These are phyloP conservation scores for Symbiodinium natans DNA, from an alignment of 73 alveolate genomes.

Conservation along the genomic window DNA sequence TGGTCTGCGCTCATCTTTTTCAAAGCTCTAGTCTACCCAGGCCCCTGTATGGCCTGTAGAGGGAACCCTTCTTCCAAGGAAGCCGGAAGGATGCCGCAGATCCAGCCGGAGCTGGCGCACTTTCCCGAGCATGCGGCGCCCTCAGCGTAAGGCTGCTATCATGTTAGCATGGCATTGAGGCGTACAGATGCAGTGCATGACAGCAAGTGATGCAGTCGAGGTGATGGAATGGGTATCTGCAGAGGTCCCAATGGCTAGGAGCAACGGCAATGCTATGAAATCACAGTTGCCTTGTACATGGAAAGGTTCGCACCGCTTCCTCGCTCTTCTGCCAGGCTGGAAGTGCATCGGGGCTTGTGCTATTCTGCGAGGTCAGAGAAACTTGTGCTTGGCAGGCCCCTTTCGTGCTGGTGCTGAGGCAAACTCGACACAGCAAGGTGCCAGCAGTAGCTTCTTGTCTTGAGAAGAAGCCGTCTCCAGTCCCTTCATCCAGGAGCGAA, in stretches of 20 bases:
- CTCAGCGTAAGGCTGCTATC: neutral
- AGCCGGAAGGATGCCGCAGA: neutral
- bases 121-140: slow-evolving; percentile 37
- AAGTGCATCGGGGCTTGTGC: too few species aligned
- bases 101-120: slow-evolving; percentile 5
- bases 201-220: too few species aligned
- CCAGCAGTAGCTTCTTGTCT: neutral
- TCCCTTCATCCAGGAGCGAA: neutral
- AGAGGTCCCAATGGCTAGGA: neutral
- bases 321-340: slow-evolving; percentile 44
- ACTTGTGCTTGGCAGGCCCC: slow-evolving; percentile 25
- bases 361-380: too few species aligned
- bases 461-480: neutral
- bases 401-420: slow-evolving; percentile 36
- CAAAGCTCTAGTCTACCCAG: too few species aligned
- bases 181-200: neutral
- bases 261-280: too few species aligned
- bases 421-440: neutral
- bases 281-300: too few species aligned
- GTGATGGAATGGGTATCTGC: slow-evolving; percentile 60
- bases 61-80: slow-evolving; percentile 16
- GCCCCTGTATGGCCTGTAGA: too few species aligned
- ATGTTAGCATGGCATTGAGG: neutral
- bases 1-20: too few species aligned
- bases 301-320: slow-evolving; percentile 59